Percentiles rank a stretch among this genome's conserved stretches.
phyloP scores from a whole-genome alignment of 306 rosid species.

The Sindora glabra region DNA sequence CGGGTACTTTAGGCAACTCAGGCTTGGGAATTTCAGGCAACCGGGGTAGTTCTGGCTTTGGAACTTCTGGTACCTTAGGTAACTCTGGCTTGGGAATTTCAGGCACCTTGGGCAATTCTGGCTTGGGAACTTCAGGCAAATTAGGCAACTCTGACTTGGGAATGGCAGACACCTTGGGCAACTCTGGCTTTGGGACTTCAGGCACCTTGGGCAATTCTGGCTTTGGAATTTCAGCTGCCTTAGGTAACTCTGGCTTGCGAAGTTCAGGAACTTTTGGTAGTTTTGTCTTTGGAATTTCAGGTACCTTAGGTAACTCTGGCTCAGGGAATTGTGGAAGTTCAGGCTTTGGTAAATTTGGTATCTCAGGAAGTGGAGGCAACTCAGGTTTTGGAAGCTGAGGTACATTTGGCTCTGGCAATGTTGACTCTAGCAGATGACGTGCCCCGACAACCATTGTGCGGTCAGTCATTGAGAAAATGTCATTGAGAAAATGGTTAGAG shows the following conservation, averaged over 20 bases:
- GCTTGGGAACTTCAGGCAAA: neutral
- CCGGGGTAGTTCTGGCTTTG: neutral
- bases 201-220: neutral
- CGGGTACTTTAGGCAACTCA: neutral
- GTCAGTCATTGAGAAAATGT: slow-evolving; percentile 1
- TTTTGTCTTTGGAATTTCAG: neutral
- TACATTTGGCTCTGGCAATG: neutral
- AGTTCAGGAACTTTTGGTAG: neutral
- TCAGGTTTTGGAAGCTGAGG: slow-evolving; percentile 3
- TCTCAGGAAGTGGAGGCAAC: slow-evolving; percentile 4
- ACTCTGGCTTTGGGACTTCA: neutral
- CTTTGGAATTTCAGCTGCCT: neutral
- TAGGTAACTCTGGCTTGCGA: neutral
- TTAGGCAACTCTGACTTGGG: slow-evolving; percentile 1
- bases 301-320: neutral
- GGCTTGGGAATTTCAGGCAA: neutral
- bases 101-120: neutral
- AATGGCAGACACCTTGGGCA: neutral
- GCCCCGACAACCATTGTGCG: slow-evolving; percentile 8
- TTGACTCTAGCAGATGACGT: slow-evolving; percentile 12
- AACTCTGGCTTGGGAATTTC: neutral
- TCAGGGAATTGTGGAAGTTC: neutral
- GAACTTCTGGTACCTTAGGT: neutral
- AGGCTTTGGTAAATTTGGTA: slow-evolving; percentile 11
- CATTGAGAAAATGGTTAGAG: too few species aligned